A percentile compares a stretch with the other conserved stretches of the same genome.
Evolutionary conservation across 495 filamentous ascomycete species (phyloP).

Genomic region (Tetracladium marchalianum): DNA sequence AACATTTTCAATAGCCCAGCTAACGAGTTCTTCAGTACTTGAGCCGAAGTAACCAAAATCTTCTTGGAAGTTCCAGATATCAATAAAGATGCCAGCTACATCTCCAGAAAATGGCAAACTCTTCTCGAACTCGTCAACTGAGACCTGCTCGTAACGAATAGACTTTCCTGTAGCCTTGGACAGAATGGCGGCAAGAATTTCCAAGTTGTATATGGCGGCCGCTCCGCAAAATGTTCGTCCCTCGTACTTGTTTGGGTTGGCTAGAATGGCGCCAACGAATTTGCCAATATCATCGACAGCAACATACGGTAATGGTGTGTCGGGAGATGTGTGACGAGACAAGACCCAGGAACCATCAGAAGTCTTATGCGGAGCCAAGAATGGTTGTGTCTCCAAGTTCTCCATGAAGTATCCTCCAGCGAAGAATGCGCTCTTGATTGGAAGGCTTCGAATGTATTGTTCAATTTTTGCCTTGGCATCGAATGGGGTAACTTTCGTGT

Average conservation of each 20-base stretch:
- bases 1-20: conserved; percentile 27
- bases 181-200: conserved; percentile 28
- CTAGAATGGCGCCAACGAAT: conserved; percentile 41
- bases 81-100: conserved; percentile 21
- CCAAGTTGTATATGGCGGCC: conserved; percentile 24
- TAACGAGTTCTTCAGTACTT: conserved; percentile 27
- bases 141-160: conserved; percentile 33
- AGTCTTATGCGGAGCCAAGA: conserved; percentile 18
- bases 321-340: conserved; percentile 17
- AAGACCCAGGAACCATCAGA: conserved; percentile 26
- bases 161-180: conserved; percentile 35
- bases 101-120: conserved; percentile 18
- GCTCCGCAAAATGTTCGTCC: conserved; percentile 35
- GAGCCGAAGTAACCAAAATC: conserved; percentile 40
- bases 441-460: conserved; percentile 36
- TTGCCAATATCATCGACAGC: conserved; percentile 38
- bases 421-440: conserved; percentile 42
- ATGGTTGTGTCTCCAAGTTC: conserved; percentile 25
- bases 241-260: conserved; percentile 38
- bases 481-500: conserved; percentile 43
- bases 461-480: conserved; percentile 48
- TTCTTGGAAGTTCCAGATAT: conserved; percentile 27
- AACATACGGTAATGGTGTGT: conserved; percentile 31
- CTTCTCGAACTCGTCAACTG: conserved; percentile 25
- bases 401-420: conserved; percentile 46